Conservation (phyloP, 176 grass and related monocot species). For the Rhynchospora tenuis region DNA sequence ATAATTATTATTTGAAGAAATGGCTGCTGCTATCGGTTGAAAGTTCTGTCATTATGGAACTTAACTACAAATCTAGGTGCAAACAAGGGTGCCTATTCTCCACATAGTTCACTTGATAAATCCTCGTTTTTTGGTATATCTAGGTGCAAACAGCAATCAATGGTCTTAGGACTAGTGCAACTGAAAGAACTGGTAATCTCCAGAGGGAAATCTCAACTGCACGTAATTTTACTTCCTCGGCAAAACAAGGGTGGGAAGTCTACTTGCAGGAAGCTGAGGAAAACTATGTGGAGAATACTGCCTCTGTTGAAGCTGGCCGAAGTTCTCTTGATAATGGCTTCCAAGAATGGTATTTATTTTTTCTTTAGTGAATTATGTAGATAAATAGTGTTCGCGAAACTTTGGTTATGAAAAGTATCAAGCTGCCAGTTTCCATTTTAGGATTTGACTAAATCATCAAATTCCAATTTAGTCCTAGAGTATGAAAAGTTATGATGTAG, state of each 20-base stretch:
- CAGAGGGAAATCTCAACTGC: constrained; percentile 71
- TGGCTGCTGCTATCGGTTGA: too few relatives aligned
- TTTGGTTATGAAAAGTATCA: neutral
- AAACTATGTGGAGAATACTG: constrained; percentile 81
- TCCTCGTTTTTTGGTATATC: neutral
- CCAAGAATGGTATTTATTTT: constrained; percentile 48
- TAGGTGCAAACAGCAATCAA: constrained; percentile 93
- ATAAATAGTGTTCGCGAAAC: neutral
- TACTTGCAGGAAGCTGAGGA: constrained; percentile 89
- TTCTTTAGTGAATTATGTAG: constrained; percentile 5
- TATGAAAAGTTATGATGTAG: neutral
- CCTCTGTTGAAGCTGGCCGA: constrained; percentile 51
- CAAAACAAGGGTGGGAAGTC: constrained; percentile 61
- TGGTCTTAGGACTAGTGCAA: constrained; percentile 54
- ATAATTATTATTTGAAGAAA: too few relatives aligned
- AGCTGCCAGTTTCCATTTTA: neutral
- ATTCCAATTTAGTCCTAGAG: neutral
- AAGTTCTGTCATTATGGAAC: neutral
- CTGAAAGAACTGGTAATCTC: constrained; percentile 57
- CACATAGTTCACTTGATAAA: neutral
- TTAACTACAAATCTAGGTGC: too few relatives aligned
- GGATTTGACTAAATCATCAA: neutral
- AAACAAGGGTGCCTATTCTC: too few relatives aligned
- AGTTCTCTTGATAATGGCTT: constrained; percentile 58
- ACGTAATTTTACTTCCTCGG: constrained; percentile 55